phyloP scores from a whole-genome alignment of 2,329 filamentous ascomycete genomes.

The Pseudocercospora macadamiae region DNA sequence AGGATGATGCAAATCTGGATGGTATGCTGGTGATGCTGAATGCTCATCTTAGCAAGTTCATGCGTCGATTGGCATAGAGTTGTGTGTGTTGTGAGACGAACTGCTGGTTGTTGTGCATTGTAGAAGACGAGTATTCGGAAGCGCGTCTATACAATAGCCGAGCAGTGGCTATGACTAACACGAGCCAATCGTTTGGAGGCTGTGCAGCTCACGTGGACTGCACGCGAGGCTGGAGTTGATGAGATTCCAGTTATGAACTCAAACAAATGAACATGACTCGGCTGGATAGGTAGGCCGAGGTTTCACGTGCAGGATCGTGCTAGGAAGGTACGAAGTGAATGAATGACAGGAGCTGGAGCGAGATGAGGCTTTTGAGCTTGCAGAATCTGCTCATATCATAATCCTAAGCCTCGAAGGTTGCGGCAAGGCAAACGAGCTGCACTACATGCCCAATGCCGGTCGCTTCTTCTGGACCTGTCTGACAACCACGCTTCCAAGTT shows the following conservation, averaged over 20 bases:
- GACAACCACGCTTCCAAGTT: slow-evolving; percentile 7
- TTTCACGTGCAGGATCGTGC: not conserved
- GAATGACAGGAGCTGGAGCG: not conserved
- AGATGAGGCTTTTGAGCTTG: slow-evolving; percentile 1
- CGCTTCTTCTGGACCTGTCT: slow-evolving; percentile 12
- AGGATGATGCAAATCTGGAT: slow-evolving; percentile 31
- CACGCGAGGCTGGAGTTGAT: not conserved
- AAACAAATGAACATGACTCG: no score
- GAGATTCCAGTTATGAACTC: not conserved
- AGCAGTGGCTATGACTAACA: not conserved
- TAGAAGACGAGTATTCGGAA: not conserved
- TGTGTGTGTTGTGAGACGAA: not conserved
- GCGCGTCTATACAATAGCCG: not conserved
- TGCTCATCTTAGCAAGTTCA: slow-evolving; percentile 26
- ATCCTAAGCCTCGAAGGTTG: not conserved
- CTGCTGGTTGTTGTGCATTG: no score
- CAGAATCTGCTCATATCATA: not conserved
- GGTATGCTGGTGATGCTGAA: slow-evolving; percentile 17
- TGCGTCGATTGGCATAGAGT: slow-evolving; percentile 4
- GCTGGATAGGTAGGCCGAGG: no score
- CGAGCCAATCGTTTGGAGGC: not conserved
- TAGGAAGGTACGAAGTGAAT: slow-evolving; percentile 11
- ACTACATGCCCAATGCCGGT: slow-evolving; percentile 17
- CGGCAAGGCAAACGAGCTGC: slow-evolving; percentile 21
- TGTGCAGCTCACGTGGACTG: slow-evolving; percentile 1